Conservation (phyloP, 1,284 basidiomycete species). For the Trichosporon sp. region DNA sequence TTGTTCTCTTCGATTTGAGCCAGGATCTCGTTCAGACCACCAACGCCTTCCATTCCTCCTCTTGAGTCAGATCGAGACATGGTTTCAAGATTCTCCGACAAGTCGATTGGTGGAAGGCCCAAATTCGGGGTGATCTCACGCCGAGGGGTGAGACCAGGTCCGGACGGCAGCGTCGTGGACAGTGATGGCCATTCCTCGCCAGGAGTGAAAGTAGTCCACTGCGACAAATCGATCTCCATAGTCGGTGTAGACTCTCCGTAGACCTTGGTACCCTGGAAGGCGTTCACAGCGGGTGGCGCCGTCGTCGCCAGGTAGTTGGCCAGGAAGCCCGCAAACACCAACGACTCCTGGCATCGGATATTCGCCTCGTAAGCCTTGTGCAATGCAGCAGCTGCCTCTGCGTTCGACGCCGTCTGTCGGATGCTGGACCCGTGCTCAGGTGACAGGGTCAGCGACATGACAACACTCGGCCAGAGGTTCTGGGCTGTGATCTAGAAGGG, state of each 20-base stretch:
- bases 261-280: constrained; percentile 14
- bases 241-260: constrained; percentile 38
- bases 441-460: constrained; percentile 31
- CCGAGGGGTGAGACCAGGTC: constrained; percentile 20
- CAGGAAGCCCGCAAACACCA: constrained; percentile 39
- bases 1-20: constrained; percentile 37
- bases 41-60: constrained; percentile 9
- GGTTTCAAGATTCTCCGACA: constrained; percentile 7
- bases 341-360: constrained; percentile 34
- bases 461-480: constrained; percentile 37
- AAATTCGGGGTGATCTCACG: constrained; percentile 14
- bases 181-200: constrained; percentile 32
- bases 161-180: constrained; percentile 14
- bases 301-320: constrained; percentile 19
- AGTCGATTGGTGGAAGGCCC: constrained; percentile 14
- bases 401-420: constrained; percentile 25
- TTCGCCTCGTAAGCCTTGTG: constrained; percentile 40
- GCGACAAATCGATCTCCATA: constrained; percentile 33
- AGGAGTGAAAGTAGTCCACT: constrained; percentile 41
- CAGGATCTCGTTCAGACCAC: constrained; percentile 36
- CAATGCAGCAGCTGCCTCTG: constrained; percentile 29
- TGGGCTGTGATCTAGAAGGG: constrained; percentile 29
- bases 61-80: constrained; percentile 8
- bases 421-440: constrained; percentile 11
- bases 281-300: background rate